A percentile compares a stretch with the other conserved stretches of the same genome.
Evolutionary conservation across 1,284 basidiomycete species (phyloP).

Genomic region (Papiliotrema laurentii): DNA sequence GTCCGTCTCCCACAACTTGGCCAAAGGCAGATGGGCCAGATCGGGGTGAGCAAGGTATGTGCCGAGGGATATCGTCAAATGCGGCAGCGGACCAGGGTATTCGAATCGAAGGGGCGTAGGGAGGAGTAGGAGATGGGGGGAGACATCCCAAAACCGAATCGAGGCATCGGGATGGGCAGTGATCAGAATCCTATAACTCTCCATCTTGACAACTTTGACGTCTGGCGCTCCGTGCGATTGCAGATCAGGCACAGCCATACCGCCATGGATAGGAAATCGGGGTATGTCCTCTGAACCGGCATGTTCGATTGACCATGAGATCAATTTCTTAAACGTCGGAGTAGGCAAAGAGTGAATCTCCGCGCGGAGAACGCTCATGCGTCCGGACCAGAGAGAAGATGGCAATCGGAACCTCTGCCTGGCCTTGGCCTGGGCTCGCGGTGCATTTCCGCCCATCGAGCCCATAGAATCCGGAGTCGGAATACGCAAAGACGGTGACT

Average conservation of each 20-base stretch:
- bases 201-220: slow-evolving; percentile 47
- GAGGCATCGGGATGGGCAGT: slow-evolving; percentile 63
- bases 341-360: slow-evolving; percentile 40
- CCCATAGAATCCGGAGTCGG: slow-evolving; percentile 25
- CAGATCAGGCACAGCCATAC: slow-evolving; percentile 44
- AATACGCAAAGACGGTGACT: slow-evolving; percentile 14
- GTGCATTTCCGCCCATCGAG: slow-evolving; percentile 55
- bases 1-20: slow-evolving; percentile 42
- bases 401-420: slow-evolving; percentile 54
- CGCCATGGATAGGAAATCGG: slow-evolving; percentile 41
- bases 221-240: slow-evolving; percentile 42
- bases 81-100: slow-evolving; percentile 59
- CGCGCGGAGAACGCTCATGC: slow-evolving; percentile 33
- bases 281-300: slow-evolving; percentile 32
- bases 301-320: slow-evolving; percentile 37
- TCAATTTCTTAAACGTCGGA: slow-evolving; percentile 40
- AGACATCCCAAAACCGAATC: slow-evolving; percentile 55
- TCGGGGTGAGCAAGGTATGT: slow-evolving; percentile 50
- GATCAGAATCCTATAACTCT: slow-evolving; percentile 64
- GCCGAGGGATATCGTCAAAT: slow-evolving; percentile 60
- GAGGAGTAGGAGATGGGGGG: slow-evolving; percentile 60
- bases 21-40: slow-evolving; percentile 37
- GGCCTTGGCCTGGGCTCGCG: slow-evolving; percentile 64
- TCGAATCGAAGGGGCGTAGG: slow-evolving; percentile 52
- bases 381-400: slow-evolving; percentile 42